phyloP scores from a whole-genome alignment of 192 early-diverging fungal species.

The Thamnidium elegans region DNA sequence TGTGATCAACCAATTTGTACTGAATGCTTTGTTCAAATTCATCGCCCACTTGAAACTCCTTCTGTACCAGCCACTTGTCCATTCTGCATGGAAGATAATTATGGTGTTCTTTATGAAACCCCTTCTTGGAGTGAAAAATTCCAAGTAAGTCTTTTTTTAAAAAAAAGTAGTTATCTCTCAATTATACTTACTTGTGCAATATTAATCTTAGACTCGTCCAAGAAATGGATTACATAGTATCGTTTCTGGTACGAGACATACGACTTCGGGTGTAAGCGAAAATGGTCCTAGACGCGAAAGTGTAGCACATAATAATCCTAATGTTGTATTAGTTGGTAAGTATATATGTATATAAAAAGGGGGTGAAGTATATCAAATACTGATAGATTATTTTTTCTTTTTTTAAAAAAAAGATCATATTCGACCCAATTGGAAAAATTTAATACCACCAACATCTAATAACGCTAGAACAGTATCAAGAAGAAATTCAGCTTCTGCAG shows the following conservation, averaged over 20 bases:
- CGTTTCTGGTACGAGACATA: conserved; percentile 26
- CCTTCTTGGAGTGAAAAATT: conserved; percentile 23
- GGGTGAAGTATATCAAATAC: not conserved
- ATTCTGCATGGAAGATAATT: conserved; percentile 83
- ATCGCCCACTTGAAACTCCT: conserved; percentile 71
- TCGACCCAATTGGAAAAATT: conserved; percentile 63
- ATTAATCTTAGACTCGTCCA: not conserved
- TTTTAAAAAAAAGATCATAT: conserved; percentile 53
- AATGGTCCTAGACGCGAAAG: conserved; percentile 42
- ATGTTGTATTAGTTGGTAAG: conserved; percentile 68
- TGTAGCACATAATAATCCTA: conserved; percentile 52
- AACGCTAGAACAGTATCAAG: conserved; percentile 40
- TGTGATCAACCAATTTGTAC: conserved; percentile 96
- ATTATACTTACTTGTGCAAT: not conserved
- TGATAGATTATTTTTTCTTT: not conserved
- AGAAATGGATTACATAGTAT: conserved; percentile 15
- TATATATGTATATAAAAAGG: not conserved
- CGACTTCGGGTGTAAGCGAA: conserved; percentile 27
- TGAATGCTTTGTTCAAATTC: conserved; percentile 96
- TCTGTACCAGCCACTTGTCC: conserved; percentile 75
- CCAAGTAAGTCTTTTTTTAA: not conserved
- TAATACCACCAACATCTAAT: conserved; percentile 40
- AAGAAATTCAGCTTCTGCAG: conserved; percentile 30
- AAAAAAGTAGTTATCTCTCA: not conserved
- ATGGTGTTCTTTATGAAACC: conserved; percentile 71